phyloP scores from a whole-genome alignment of 345 rosid species.

The Melaleuca alternifolia region DNA sequence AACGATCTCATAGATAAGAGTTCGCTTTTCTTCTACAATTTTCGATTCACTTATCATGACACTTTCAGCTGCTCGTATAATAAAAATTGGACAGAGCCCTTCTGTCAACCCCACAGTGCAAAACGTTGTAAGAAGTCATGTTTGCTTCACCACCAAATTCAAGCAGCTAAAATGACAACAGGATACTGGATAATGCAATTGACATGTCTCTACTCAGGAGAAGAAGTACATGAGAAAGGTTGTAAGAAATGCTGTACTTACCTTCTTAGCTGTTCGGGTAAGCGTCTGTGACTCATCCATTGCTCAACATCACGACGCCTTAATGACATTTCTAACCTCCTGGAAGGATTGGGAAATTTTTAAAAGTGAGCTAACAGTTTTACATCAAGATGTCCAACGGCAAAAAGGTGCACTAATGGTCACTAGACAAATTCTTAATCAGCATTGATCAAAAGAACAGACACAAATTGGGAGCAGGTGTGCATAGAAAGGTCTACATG shows the following conservation, averaged over 20 bases:
- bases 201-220: neutral
- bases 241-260: neutral
- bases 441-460: too few relatives aligned
- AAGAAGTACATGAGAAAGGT: neutral
- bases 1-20: neutral
- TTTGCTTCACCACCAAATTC: neutral
- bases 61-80: neutral
- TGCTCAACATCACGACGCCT: conserved; percentile 90
- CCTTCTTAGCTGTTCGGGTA: conserved; percentile 65
- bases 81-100: neutral
- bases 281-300: conserved; percentile 89
- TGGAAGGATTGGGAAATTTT: conserved; percentile 2
- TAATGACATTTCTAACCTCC: conserved; percentile 76
- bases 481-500: neutral
- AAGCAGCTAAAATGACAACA: neutral
- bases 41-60: neutral
- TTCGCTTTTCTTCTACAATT: neutral
- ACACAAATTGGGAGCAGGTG: neutral
- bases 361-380: neutral
- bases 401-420: neutral
- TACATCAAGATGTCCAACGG: neutral
- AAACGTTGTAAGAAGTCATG: neutral
- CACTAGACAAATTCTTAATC: neutral
- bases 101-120: neutral
- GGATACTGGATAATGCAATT: neutral